A percentile compares a stretch with the other conserved stretches of the same genome.
These are phyloP conservation scores for Nitzschia sp. DNA, from an alignment of 108 stramenopile species.

Conservation along the genomic window DNA sequence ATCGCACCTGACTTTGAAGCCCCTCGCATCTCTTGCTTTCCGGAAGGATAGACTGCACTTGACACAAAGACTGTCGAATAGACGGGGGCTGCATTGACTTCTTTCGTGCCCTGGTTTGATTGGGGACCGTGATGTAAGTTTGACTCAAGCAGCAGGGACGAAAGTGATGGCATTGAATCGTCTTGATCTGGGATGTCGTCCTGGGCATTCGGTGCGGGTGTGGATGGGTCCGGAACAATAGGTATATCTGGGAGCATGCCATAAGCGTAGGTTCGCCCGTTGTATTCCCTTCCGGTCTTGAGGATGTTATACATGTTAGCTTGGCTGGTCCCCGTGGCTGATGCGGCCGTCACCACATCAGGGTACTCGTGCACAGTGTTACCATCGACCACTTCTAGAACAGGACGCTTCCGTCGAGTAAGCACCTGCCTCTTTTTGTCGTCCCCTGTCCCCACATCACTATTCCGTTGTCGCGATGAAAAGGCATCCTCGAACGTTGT, in stretches of 20 bases:
- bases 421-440: not conserved
- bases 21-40: not conserved
- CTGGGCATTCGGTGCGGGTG: not conserved
- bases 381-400: not conserved
- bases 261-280: slow-evolving; percentile 13
- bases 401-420: not conserved
- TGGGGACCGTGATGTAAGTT: not conserved
- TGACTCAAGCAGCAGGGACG: not conserved
- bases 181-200: not conserved
- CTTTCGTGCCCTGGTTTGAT: not conserved
- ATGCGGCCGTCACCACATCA: slow-evolving; percentile 10
- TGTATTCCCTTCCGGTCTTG: slow-evolving; percentile 8
- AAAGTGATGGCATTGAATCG: not conserved
- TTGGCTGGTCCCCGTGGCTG: slow-evolving; percentile 3
- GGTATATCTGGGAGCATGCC: not conserved
- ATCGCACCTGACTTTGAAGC: slow-evolving; percentile 34
- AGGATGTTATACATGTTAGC: slow-evolving; percentile 26
- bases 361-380: not conserved
- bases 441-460: not conserved
- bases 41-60: not conserved
- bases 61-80: not conserved
- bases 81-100: not conserved
- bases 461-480: not conserved
- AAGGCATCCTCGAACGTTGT: slow-evolving; percentile 10
- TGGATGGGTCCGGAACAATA: not conserved